Evolutionary conservation across 2,329 filamentous ascomycete species (phyloP), one percentile per base, ranked within the genome.

Genomic region (Aspergillus flavus): DNA sequence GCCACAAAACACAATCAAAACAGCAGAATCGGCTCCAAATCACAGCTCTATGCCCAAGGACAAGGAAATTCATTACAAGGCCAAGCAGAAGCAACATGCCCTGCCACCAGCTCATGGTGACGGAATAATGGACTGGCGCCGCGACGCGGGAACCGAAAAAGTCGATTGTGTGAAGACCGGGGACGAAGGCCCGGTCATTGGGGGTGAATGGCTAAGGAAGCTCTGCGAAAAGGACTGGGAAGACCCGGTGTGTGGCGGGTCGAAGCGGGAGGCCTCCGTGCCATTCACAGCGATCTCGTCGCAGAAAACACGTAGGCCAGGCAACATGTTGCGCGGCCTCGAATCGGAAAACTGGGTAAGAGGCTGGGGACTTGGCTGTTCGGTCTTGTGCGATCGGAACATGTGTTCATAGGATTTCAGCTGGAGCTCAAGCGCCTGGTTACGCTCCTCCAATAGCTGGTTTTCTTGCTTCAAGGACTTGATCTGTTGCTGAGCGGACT

Each of bases 361-460:
- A 9, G 73, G 63, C 26, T 67, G 69, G 6, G 74, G 72, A 46
- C 68, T 74, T 16, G 66, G 65, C 21, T 63, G 67, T 61, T 78
- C 76, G 23, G 69, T 61, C 67, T 78, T 77, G 41, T 75, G 74
- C 4, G 75, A 75, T 23, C 74, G 75, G 68, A 77, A 75, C 70
- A 78, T 75, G 61, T 75, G 73, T 62, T 78, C 76, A 62, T 76
- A 78, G 16, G 75, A 75, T 65, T 76, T 78, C 62, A 78, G 68
- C 56, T 78, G 76, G 61, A 76, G 75, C 62, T 78, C 76, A 5
- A 78, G 71, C 36, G 73, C 73, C 9, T 75, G 75, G 66, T 76
- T 75, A 50, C 74, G 72, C 58, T 78, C 76, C 32, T 73, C 69
- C 4, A 78, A 68, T 14, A 69, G 63, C 65, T 77, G 74, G 52